Base-by-base conservation (phyloP, 768 basidiomycete genomes). In the Hericium rajendrae region DNA sequence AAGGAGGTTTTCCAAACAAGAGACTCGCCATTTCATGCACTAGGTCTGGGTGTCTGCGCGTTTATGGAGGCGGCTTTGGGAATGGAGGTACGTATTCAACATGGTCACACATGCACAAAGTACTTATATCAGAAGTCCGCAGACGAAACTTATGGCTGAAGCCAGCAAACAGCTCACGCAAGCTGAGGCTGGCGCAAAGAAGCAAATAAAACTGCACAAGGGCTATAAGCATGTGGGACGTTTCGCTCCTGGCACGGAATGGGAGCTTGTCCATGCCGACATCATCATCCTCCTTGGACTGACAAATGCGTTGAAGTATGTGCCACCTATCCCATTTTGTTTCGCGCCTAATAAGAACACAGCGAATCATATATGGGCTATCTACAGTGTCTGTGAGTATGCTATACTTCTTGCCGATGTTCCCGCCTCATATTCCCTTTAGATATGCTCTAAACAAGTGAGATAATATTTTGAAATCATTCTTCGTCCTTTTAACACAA, bases 341-440 rank as follows among this genome's bases (percentile, higher is more conserved):
- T 48, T 37, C 28, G 41, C 48, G 46, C 48, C 57, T 22, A 20
- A 18, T n/a, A 55, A 22, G 53, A 53, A 62, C 24, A n/a, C 56
- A 88, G 85, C 56, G 88, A 90, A 70, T 82, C 83, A 1, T 88
- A 88, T 67, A 82, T 80, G 74, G 88, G 88, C 38, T 90, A 90
- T 66, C 63, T 89, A 8, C 86, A 88, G 62, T 89, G 86, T 73
- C 74, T 89, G 81, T 88, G 68, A 69, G 77, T 76, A 9, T 60
- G 58, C 50, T 32, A 8, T 32, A 0, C 32, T 32, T 10, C 6
- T 10, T 32, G 32, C 9, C 32, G 18, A 15, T 48, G 51, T 53
- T 10, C 22, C 50, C 38, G 0, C 51, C 48, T 18, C 20, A 12
- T 38, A 5, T 22, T 28, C 24, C 2, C 28, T 15, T 26, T 56